A percentile compares a stretch with the other conserved stretches of the same genome.
Conservation (phyloP, 495 filamentous ascomycete species). For the Aspergillus haitiensis region DNA sequence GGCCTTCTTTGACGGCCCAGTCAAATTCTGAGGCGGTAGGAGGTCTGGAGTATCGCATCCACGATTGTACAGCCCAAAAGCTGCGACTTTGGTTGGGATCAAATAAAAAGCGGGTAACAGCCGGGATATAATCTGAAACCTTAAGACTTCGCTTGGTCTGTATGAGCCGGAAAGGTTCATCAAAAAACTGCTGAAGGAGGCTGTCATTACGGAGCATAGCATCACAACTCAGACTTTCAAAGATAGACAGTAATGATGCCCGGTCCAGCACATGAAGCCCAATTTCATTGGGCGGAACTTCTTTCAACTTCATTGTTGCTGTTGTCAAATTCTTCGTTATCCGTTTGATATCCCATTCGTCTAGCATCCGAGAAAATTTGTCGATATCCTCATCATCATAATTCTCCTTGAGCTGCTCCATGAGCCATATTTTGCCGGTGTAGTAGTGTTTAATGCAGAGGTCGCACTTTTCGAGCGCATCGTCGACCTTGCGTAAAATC, state of each 20-base stretch:
- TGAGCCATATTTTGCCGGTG: slow-evolving; percentile 61
- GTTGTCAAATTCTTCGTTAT: slow-evolving; percentile 56
- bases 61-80: slow-evolving; percentile 68
- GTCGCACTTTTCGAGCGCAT: slow-evolving; percentile 68
- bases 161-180: slow-evolving; percentile 72
- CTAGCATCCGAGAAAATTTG: slow-evolving; percentile 54
- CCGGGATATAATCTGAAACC: slow-evolving; percentile 68
- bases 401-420: slow-evolving; percentile 59
- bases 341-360: slow-evolving; percentile 61
- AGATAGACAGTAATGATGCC: slow-evolving; percentile 57
- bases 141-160: slow-evolving; percentile 72
- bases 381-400: slow-evolving; percentile 65
- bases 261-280: slow-evolving; percentile 49
- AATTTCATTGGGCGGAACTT: slow-evolving; percentile 49
- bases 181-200: slow-evolving; percentile 61
- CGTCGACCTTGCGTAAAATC: slow-evolving; percentile 55
- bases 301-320: slow-evolving; percentile 49
- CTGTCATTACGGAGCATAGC: slow-evolving; percentile 55
- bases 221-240: slow-evolving; percentile 63
- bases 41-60: slow-evolving; percentile 56
- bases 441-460: slow-evolving; percentile 81
- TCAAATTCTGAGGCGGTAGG: slow-evolving; percentile 73
- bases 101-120: slow-evolving; percentile 80
- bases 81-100: slow-evolving; percentile 57
- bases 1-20: slow-evolving; percentile 71